Percentiles rank a stretch among this genome's conserved stretches.
phyloP scores from a whole-genome alignment of 2,329 filamentous ascomycete genomes.

The Epichloe coenophiala region DNA sequence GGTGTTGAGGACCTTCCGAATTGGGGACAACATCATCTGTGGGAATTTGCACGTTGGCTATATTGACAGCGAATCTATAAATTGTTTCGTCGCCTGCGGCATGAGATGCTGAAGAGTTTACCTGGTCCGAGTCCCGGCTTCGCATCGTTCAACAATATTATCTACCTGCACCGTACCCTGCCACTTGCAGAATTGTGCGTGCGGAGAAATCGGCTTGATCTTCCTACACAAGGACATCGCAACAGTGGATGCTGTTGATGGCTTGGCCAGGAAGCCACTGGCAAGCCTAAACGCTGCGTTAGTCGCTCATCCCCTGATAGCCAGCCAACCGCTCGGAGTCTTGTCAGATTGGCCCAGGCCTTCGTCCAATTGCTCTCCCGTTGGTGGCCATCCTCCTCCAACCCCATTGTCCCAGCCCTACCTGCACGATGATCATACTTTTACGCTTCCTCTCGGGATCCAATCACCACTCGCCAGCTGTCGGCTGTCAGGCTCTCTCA shows the following conservation, averaged over 20 bases:
- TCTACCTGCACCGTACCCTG: background rate
- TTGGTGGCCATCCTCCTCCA: background rate
- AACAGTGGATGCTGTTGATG: background rate
- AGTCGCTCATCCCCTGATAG: conserved; percentile 1
- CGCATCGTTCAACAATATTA: background rate
- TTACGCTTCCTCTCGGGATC: background rate
- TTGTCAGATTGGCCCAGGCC: background rate
- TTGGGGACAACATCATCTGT: background rate
- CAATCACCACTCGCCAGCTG: conserved; percentile 6
- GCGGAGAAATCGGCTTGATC: background rate
- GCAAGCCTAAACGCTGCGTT: background rate
- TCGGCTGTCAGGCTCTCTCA: conserved; percentile 1
- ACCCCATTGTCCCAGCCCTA: background rate
- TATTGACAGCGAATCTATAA: background rate
- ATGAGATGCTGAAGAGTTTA: background rate
- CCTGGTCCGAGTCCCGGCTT: background rate
- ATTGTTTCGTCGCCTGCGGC: background rate
- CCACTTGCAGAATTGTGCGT: background rate
- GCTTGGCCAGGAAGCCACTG: conserved; percentile 1
- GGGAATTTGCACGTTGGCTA: background rate
- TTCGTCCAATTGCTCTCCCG: background rate
- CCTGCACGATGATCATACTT: background rate
- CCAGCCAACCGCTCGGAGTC: background rate
- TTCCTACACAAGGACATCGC: background rate
- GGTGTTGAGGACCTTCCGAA: background rate